Conservation (phyloP, 345 rosid species). For the Gossypium stocksii region DNA sequence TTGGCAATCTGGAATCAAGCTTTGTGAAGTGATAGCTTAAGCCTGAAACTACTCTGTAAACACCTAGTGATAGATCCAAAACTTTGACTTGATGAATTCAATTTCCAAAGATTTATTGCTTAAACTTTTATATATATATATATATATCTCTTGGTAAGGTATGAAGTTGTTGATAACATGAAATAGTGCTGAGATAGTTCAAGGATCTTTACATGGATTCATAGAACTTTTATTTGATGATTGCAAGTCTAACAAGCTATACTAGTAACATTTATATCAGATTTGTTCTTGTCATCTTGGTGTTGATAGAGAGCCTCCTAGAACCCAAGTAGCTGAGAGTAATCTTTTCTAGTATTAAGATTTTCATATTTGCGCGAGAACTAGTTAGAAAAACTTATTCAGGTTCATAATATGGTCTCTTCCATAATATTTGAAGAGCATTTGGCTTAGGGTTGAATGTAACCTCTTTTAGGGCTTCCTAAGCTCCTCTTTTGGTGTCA, state of each 20-base stretch:
- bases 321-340: background rate
- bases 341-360: background rate
- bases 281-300: background rate
- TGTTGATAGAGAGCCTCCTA: slow-evolving; percentile 6
- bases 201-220: background rate
- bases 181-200: slow-evolving; percentile 1
- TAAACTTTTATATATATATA: background rate
- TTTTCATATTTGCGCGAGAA: background rate
- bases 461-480: background rate
- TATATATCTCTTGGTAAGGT: background rate
- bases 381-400: background rate
- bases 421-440: background rate
- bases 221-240: background rate
- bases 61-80: background rate
- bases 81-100: background rate
- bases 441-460: background rate
- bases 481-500: background rate
- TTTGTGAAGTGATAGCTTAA: background rate
- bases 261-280: background rate
- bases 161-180: background rate
- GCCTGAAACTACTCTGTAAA: background rate
- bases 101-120: background rate
- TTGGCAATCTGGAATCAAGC: background rate
- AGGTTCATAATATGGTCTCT: background rate
- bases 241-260: background rate